Evolutionary conservation across 805 yeast genomes (phyloP).

Genomic region (Myxozyma vanderwaltii): DNA sequence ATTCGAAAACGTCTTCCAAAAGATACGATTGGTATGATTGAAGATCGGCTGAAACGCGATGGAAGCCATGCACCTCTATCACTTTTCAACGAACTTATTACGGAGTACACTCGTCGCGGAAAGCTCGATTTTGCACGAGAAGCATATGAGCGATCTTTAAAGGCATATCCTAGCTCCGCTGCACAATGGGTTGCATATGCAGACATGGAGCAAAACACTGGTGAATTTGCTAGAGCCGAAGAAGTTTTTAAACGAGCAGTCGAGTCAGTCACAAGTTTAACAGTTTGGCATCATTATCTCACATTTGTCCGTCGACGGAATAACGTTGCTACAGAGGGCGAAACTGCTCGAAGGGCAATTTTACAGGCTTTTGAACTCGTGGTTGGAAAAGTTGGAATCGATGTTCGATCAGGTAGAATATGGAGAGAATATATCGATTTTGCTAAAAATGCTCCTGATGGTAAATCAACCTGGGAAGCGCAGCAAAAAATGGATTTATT

Average conservation of each 20-base stretch:
- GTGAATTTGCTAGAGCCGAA: conserved; percentile 69
- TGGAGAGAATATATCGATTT: conserved; percentile 87
- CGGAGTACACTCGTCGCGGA: conserved; percentile 53
- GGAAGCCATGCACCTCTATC: conserved; percentile 12
- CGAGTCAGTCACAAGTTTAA: conserved; percentile 15
- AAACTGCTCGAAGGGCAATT: conserved; percentile 70
- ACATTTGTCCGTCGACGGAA: conserved; percentile 70
- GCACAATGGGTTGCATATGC: conserved; percentile 76
- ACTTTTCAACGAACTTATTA: conserved; percentile 32
- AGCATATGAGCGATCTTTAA: conserved; percentile 61
- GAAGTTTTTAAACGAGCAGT: conserved; percentile 55
- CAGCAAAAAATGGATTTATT: conserved; percentile 77
- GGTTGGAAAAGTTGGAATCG: conserved; percentile 73
- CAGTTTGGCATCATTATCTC: conserved; percentile 69
- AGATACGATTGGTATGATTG: conserved; percentile 62
- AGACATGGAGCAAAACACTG: conserved; percentile 61
- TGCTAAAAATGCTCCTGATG: conserved; percentile 67
- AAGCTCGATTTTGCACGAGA: conserved; percentile 61
- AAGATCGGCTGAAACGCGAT: conserved; percentile 43
- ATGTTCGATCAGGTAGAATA: conserved; percentile 65
- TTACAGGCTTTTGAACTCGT: conserved; percentile 85
- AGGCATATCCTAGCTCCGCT: conserved; percentile 51
- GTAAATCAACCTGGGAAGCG: conserved; percentile 68
- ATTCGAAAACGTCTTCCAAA: conserved; percentile 41
- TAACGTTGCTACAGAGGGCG: conserved; percentile 73